Conservation (phyloP, 179 eudicot species). For the Sideroxylon spinosum region DNA sequence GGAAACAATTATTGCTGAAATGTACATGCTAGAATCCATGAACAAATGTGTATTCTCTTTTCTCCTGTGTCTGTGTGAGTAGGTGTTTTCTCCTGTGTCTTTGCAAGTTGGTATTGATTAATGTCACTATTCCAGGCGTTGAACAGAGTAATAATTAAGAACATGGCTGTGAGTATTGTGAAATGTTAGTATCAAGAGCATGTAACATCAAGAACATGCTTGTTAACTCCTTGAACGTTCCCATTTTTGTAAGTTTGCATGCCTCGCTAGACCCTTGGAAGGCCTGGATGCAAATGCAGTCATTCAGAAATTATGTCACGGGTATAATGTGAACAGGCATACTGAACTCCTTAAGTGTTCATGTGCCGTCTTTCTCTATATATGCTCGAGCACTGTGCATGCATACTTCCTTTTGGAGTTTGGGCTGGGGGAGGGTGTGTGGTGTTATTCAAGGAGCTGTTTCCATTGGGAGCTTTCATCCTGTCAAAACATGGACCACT, state of each 20-base stretch:
- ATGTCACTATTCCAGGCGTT: background rate
- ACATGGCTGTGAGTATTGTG: background rate
- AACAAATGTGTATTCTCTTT: background rate
- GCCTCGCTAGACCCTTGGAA: background rate
- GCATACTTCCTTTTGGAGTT: background rate
- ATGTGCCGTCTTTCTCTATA: background rate
- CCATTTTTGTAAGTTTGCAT: background rate
- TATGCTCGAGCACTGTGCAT: background rate
- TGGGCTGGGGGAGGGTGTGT: background rate
- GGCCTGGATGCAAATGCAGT: background rate
- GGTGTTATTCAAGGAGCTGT: background rate
- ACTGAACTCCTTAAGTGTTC: background rate
- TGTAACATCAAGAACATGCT: background rate
- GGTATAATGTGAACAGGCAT: background rate
- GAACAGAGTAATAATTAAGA: background rate
- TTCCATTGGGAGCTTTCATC: background rate
- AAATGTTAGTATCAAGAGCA: background rate
- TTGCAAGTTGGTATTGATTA: background rate
- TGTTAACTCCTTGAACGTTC: background rate
- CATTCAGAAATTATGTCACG: background rate
- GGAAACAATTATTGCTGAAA: background rate
- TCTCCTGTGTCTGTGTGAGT: background rate
- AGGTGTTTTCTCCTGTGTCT: background rate
- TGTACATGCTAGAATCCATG: background rate
- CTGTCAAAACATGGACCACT: slow-evolving; percentile 1